A percentile compares a stretch with the other conserved stretches of the same genome.
phyloP scores from a whole-genome alignment of 1,139 yeast species.

The Lodderomyces theae region DNA sequence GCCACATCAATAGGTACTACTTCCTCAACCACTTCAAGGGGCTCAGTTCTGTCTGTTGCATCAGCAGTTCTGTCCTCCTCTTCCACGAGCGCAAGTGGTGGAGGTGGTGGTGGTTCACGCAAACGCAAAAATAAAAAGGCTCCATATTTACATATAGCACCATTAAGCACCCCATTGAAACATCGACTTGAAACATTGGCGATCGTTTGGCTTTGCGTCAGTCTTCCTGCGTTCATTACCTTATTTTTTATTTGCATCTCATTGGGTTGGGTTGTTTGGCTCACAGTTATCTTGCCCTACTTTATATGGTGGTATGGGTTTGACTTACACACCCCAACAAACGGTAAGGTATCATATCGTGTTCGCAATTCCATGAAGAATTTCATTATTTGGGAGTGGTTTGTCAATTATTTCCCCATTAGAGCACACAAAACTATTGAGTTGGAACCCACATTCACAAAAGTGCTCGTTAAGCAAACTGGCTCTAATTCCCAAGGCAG shows the following conservation, averaged over 20 bases:
- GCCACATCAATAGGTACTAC: not conserved
- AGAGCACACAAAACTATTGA: slow-evolving; percentile 67
- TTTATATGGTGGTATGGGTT: slow-evolving; percentile 58
- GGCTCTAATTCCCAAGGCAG: slow-evolving; percentile 16
- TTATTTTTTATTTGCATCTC: slow-evolving; percentile 54
- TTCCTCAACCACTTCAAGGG: slow-evolving; percentile 1
- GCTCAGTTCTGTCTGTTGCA: not conserved
- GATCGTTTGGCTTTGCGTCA: slow-evolving; percentile 72
- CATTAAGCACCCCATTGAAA: slow-evolving; percentile 52
- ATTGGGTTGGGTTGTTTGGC: slow-evolving; percentile 72
- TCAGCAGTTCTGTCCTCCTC: not conserved
- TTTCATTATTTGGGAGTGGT: slow-evolving; percentile 65
- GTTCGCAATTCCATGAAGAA: slow-evolving; percentile 59
- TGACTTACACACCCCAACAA: slow-evolving; percentile 63
- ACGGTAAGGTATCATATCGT: slow-evolving; percentile 65
- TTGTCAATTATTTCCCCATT: slow-evolving; percentile 79
- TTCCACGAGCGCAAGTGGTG: not conserved
- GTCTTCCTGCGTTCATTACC: slow-evolving; percentile 60
- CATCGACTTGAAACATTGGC: slow-evolving; percentile 69
- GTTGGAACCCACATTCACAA: slow-evolving; percentile 70
- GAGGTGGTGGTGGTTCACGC: not conserved
- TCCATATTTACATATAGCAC: slow-evolving; percentile 41
- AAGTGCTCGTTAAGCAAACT: slow-evolving; percentile 26
- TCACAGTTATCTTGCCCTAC: slow-evolving; percentile 51
- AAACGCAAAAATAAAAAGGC: slow-evolving; percentile 8